These are phyloP conservation scores for Houttuynia cordata DNA, from an alignment of 164 flowering plant genomes.

Conservation along the genomic window DNA sequence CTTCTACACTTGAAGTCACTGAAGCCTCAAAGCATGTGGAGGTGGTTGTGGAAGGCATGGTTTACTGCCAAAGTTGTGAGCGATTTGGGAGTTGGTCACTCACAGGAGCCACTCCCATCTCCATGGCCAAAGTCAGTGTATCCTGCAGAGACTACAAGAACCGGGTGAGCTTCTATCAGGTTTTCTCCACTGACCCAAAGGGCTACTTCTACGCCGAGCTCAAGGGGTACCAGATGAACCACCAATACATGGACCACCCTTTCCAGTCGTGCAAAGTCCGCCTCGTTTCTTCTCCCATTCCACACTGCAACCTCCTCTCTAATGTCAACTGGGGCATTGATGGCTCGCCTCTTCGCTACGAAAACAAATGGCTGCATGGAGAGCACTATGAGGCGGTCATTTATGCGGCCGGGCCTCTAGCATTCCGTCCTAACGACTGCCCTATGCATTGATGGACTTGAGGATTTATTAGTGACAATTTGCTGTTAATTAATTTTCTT, in stretches of 20 bases:
- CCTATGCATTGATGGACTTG: constrained; percentile 6
- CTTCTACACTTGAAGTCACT: constrained; percentile 16
- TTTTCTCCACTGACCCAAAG: constrained; percentile 24
- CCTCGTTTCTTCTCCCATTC: constrained; percentile 55
- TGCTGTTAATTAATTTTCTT: no score
- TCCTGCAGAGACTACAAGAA: no score
- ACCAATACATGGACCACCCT: constrained; percentile 54
- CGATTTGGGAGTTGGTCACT: no score
- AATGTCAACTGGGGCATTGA: constrained; percentile 22
- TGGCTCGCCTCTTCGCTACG: constrained; percentile 57
- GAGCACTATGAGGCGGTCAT: no score
- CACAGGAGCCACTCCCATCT: no score
- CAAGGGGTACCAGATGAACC: constrained; percentile 37
- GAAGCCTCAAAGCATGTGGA: constrained; percentile 9
- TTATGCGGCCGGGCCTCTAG: no score
- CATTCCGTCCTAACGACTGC: constrained; percentile 65
- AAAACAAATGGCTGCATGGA: constrained; percentile 33
- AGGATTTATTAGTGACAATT: no score
- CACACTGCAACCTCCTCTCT: constrained; percentile 28
- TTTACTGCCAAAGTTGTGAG: no score
- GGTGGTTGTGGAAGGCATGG: no score
- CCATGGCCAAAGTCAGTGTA: no score
- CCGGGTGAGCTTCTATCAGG: no score
- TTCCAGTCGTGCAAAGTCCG: constrained; percentile 62
- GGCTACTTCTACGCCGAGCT: constrained; percentile 72